Evolutionary conservation across 2,329 filamentous ascomycete species (phyloP).

Genomic region (Pseudocercospora musae): DNA sequence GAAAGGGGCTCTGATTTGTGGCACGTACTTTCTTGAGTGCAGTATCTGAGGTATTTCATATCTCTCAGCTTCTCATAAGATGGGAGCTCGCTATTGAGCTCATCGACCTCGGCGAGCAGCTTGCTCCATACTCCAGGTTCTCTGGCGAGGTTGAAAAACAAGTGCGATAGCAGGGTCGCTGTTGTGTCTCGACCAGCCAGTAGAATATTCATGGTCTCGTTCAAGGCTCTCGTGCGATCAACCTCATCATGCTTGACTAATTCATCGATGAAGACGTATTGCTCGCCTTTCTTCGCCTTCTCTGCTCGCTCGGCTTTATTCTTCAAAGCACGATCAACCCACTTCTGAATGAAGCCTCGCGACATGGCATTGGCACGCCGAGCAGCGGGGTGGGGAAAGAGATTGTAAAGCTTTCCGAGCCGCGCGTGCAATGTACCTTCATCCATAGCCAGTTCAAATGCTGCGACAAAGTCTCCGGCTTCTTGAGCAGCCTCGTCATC

Average conservation of each 20-base stretch:
- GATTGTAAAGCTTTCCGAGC: constrained; percentile 11
- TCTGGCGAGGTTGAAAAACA: constrained; percentile 33
- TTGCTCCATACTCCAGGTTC: constrained; percentile 24
- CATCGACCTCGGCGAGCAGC: constrained; percentile 24
- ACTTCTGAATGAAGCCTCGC: constrained; percentile 9
- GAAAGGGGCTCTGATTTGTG: neutral
- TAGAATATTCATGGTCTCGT: constrained; percentile 48
- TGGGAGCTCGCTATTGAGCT: constrained; percentile 41
- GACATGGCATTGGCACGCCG: neutral
- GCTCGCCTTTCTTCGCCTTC: constrained; percentile 6
- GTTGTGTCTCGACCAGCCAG: constrained; percentile 54
- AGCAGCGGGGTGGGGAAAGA: constrained; percentile 9
- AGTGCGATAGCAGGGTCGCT: constrained; percentile 44
- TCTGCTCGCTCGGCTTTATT: constrained; percentile 8
- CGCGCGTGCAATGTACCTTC: constrained; percentile 3
- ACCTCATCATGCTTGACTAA: constrained; percentile 46
- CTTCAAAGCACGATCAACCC: constrained; percentile 17
- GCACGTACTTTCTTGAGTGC: constrained; percentile 56
- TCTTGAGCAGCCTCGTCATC: constrained; percentile 9
- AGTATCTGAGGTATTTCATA: constrained; percentile 45
- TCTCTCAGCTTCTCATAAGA: constrained; percentile 23
- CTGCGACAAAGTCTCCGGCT: constrained; percentile 10
- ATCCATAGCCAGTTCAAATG: constrained; percentile 17
- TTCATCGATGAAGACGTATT: constrained; percentile 54
- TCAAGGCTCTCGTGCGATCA: constrained; percentile 40